Percentiles rank a stretch among this genome's conserved stretches.
Evolutionary conservation across 495 filamentous ascomycete species (phyloP).

Genomic region (Tetracladium setigerum): DNA sequence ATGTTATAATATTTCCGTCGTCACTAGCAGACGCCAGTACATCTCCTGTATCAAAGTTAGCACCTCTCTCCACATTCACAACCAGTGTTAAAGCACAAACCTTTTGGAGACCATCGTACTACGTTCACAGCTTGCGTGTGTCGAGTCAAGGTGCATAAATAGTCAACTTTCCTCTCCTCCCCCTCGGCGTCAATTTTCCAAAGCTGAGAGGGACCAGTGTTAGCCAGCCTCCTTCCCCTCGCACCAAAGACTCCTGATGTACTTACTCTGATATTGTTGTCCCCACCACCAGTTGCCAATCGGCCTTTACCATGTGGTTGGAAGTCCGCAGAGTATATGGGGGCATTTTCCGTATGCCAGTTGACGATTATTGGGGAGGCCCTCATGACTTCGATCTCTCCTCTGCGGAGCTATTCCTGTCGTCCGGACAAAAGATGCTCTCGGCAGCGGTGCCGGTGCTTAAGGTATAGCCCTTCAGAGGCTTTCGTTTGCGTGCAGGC

Average conservation of each 20-base stretch:
- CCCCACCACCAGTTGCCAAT: constrained; percentile 88
- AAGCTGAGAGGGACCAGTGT: constrained; percentile 43
- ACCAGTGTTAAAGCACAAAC: constrained; percentile 32
- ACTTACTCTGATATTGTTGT: constrained; percentile 92
- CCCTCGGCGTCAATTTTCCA: constrained; percentile 85
- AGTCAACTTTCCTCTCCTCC: constrained; percentile 83
- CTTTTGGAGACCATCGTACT: constrained; percentile 88
- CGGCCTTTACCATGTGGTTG: constrained; percentile 83
- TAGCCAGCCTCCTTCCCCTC: neutral
- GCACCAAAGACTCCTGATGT: neutral
- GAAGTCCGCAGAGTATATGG: constrained; percentile 94
- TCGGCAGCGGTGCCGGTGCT: too few relatives aligned
- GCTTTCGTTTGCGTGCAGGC: too few relatives aligned
- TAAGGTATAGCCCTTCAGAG: too few relatives aligned
- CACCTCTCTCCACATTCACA: neutral
- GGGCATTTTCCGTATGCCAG: constrained; percentile 93
- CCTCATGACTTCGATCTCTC: constrained; percentile 53
- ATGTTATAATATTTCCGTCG: constrained; percentile 92
- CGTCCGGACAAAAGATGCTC: too few relatives aligned
- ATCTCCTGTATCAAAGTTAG: constrained; percentile 54
- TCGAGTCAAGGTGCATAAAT: constrained; percentile 82
- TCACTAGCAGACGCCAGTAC: constrained; percentile 92
- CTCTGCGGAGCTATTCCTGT: too few relatives aligned
- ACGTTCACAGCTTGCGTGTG: constrained; percentile 98
- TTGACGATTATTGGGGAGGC: constrained; percentile 83